Evolutionary conservation across 352 stramenopile genomes (phyloP).

Genomic region (Pythium myriotylum): DNA sequence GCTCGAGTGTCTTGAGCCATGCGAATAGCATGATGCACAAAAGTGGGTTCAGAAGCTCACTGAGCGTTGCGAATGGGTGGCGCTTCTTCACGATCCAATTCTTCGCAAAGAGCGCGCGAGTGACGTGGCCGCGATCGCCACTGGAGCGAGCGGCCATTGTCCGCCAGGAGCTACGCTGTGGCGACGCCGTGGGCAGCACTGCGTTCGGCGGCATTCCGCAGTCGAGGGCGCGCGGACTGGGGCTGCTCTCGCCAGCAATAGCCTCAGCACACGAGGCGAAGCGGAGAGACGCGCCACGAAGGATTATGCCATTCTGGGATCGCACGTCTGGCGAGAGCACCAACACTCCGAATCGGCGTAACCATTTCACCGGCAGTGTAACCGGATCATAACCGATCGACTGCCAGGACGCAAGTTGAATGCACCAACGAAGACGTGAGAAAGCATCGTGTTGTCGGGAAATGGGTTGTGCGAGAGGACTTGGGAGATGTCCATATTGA

Average conservation of each 20-base stretch:
- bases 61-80: slow-evolving; percentile 60
- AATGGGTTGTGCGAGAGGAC: no score
- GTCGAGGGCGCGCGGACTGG: no score
- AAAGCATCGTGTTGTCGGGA: no score
- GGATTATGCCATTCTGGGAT: slow-evolving; percentile 5
- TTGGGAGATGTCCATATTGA: no score
- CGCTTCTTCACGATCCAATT: slow-evolving; percentile 78
- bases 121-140: slow-evolving; percentile 1
- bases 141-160: no score
- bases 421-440: no score
- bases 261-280: no score
- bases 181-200: slow-evolving; percentile 20
- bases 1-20: slow-evolving; percentile 60
- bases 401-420: no score
- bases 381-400: no score
- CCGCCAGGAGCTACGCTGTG: slow-evolving; percentile 5
- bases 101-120: slow-evolving; percentile 59
- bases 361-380: no score
- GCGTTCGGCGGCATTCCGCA: slow-evolving; percentile 17
- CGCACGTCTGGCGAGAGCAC: background rate
- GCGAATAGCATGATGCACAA: slow-evolving; percentile 77
- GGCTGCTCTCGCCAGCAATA: background rate
- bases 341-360: background rate
- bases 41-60: slow-evolving; percentile 68
- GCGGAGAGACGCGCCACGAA: background rate